Evolutionary conservation across 1,139 yeast genomes (phyloP).

Genomic region (Hansenula lynferdii): DNA sequence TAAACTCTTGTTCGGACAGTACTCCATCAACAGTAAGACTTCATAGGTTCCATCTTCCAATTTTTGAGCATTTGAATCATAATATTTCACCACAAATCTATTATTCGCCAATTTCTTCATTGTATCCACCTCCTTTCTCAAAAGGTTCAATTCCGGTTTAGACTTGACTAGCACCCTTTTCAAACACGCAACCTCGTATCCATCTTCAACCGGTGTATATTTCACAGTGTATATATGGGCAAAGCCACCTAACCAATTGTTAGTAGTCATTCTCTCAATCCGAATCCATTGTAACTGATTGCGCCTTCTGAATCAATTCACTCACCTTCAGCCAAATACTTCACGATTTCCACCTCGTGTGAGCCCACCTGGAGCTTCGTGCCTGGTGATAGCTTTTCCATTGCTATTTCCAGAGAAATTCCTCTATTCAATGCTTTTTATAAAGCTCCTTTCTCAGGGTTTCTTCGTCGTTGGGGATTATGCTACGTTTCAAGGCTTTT

Average conservation of each 20-base stretch:
- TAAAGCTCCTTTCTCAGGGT: too few species aligned
- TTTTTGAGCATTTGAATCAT: constrained; percentile 74
- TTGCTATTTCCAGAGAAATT: too few species aligned
- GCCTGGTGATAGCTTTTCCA: constrained; percentile 42
- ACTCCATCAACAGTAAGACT: constrained; percentile 73
- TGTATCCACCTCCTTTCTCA: constrained; percentile 75
- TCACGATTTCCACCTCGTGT: constrained; percentile 42
- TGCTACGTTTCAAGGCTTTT: background rate
- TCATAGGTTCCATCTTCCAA: constrained; percentile 49
- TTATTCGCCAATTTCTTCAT: constrained; percentile 58
- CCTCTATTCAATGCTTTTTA: too few species aligned
- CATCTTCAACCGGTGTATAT: constrained; percentile 34
- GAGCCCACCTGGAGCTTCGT: constrained; percentile 50
- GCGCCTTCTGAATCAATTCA: too few species aligned
- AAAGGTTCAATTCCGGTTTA: constrained; percentile 56
- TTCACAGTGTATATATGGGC: constrained; percentile 58
- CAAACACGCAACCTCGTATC: constrained; percentile 50
- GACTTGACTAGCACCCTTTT: constrained; percentile 73
- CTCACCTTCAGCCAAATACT: constrained; percentile 52
- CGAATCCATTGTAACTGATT: too few species aligned
- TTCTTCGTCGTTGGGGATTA: too few species aligned
- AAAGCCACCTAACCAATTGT: constrained; percentile 40
- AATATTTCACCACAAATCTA: constrained; percentile 58
- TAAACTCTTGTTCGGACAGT: constrained; percentile 66
- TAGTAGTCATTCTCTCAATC: too few species aligned